Base-by-base conservation (phyloP, 1,284 basidiomycete genomes). In the Moesziomyces sp. region DNA sequence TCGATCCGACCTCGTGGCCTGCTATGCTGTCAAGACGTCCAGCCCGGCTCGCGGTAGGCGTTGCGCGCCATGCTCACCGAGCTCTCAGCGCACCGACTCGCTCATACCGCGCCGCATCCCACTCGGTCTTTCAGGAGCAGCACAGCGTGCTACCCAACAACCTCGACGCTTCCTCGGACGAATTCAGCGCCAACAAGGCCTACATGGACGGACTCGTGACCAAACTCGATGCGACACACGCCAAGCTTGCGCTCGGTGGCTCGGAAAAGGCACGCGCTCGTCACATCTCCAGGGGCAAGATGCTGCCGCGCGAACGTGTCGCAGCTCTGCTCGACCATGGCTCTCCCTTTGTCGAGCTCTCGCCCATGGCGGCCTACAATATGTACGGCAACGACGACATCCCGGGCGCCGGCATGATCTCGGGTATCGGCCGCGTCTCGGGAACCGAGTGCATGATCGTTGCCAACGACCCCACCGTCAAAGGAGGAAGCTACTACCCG, bases 311-410 rank as follows among this genome's bases (percentile, higher is more conserved):
- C 78, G 93, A 95, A 16, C 73, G 70, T 48, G 93, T 92, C 18
- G 86, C 88, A 3, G 84, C 88, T 7, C 86, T 97, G 16, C 86
- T 97, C 34, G 94, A 97, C 84, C 90, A 92, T 9, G 89, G 91
- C 79, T 91, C 92, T 11, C 93, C 95, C 0, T 97, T 97, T 84
- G 86, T 97, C 26, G 94, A 97, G 83, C 87, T 97, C 5, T 94
- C 92, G 2, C 86, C 90, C 28, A 86, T 96, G 6, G 94, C 94
- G 21, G 94, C 92, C 13, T 90, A 95, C 80, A 92, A 91, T 18
- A 91, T 97, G 21, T 97, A 97, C 82, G 87, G 89, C 0, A 88
- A 86, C 7, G 90, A 94, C 44, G 86, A 87, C 46, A 89, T 97
- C 40, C 94, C 94, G 13, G 92, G 91, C 0, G 95, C 93, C 1